phyloP scores from a whole-genome alignment of 2,329 filamentous ascomycete species.

The Verticillium isaacii region DNA sequence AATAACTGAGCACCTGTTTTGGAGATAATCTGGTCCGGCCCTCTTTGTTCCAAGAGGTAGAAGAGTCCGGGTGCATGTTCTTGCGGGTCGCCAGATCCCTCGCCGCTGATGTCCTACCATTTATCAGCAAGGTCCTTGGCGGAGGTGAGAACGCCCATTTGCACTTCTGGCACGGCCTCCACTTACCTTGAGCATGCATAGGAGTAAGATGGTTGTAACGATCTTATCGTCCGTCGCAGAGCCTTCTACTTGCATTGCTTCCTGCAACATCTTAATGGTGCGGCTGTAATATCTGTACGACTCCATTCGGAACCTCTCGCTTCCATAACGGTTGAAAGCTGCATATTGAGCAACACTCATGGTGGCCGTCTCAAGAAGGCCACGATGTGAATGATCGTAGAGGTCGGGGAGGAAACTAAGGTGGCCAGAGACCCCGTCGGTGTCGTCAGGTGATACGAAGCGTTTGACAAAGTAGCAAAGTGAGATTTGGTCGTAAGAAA shows the following conservation, averaged over 20 bases:
- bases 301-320: constrained; percentile 18
- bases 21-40: constrained; percentile 23
- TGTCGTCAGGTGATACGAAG: constrained; percentile 23
- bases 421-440: constrained; percentile 25
- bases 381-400: constrained; percentile 18
- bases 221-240: constrained; percentile 23
- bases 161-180: not conserved
- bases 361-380: constrained; percentile 24
- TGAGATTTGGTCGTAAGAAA: constrained; percentile 21
- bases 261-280: constrained; percentile 20
- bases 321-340: constrained; percentile 25
- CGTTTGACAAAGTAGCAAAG: constrained; percentile 27
- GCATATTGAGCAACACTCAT: constrained; percentile 27
- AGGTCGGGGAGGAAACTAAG: constrained; percentile 25
- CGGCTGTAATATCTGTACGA: constrained; percentile 23
- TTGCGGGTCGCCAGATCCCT: constrained; percentile 18
- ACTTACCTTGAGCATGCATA: constrained; percentile 23
- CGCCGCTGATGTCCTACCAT: constrained; percentile 24
- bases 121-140: constrained; percentile 1
- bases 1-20: constrained; percentile 23
- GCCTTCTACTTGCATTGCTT: constrained; percentile 18
- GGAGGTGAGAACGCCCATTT: not conserved
- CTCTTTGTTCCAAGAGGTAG: constrained; percentile 25
- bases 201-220: constrained; percentile 22
- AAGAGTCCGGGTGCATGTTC: constrained; percentile 27